phyloP scores from a whole-genome alignment of 352 stramenopile genomes.

The Hyaloperonospora brassicae region DNA sequence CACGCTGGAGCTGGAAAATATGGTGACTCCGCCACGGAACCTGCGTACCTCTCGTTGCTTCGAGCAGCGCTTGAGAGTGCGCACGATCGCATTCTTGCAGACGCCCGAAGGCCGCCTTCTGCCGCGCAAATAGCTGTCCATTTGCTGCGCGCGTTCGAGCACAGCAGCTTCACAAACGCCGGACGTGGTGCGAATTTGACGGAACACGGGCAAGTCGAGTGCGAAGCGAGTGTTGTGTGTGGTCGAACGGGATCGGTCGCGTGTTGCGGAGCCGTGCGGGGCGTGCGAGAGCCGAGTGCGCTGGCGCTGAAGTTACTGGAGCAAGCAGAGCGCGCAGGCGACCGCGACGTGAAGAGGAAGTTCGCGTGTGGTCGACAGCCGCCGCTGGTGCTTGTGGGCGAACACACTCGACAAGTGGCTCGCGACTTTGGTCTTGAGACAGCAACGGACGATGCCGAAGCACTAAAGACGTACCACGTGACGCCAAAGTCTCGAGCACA shows the following conservation, averaged over 20 bases:
- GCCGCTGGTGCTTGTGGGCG: conserved; percentile 51
- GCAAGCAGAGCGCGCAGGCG: conserved; percentile 7
- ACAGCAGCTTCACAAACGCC: conserved; percentile 44
- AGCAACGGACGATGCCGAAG: conserved; percentile 11
- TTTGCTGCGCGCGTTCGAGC: conserved; percentile 44
- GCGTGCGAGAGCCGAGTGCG: conserved; percentile 40
- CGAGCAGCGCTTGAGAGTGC: conserved; percentile 22
- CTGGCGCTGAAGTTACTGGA: conserved; percentile 39
- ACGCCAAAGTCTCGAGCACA: conserved; percentile 22
- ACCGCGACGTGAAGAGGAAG: background rate
- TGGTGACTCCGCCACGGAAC: conserved; percentile 23
- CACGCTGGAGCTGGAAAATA: conserved; percentile 54
- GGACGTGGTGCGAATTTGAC: conserved; percentile 51
- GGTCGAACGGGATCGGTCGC: conserved; percentile 29
- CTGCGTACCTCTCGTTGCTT: conserved; percentile 38
- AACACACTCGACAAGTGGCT: conserved; percentile 31
- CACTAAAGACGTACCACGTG: conserved; percentile 34
- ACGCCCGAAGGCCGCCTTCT: conserved; percentile 3
- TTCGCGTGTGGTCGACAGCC: conserved; percentile 40
- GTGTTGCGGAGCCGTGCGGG: conserved; percentile 39
- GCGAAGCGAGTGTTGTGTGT: conserved; percentile 48
- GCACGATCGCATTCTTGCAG: conserved; percentile 8
- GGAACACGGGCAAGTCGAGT: conserved; percentile 38
- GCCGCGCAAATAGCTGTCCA: conserved; percentile 24
- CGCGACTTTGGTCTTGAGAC: conserved; percentile 33